Percentiles rank a stretch among this genome's conserved stretches.
These are phyloP conservation scores for Candida frijolesensis DNA, from an alignment of 1,139 yeast genomes.

Conservation along the genomic window DNA sequence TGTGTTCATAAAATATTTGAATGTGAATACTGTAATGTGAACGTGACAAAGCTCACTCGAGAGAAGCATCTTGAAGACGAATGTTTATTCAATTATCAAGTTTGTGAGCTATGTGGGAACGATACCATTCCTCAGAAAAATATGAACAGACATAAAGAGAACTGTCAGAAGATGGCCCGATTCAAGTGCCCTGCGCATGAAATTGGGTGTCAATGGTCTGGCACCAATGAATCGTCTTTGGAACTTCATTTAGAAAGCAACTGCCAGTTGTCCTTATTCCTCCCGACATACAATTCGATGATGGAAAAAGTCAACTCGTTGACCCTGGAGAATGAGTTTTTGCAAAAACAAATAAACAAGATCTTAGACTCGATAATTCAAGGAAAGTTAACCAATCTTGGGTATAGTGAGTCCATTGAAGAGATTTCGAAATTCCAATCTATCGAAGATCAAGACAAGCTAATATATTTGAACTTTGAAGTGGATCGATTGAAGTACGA, in stretches of 20 bases:
- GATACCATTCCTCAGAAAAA: conserved; percentile 42
- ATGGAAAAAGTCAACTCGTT: conserved; percentile 22
- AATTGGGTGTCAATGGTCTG: conserved; percentile 46
- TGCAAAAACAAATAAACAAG: conserved; percentile 47
- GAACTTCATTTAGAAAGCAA: conserved; percentile 39
- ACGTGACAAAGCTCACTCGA: conserved; percentile 33
- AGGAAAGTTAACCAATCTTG: conserved; percentile 55
- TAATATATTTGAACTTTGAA: conserved; percentile 39
- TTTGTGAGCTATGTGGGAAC: conserved; percentile 43
- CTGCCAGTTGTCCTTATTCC: conserved; percentile 36
- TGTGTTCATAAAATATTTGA: conserved; percentile 39
- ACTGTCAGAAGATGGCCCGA: conserved; percentile 36
- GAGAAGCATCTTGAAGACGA: conserved; percentile 37
- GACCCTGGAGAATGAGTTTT: conserved; percentile 28
- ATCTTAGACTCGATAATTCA: conserved; percentile 51
- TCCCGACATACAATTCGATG: conserved; percentile 31
- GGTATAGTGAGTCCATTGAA: conserved; percentile 50
- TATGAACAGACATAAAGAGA: conserved; percentile 35
- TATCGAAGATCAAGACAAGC: conserved; percentile 30
- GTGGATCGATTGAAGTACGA: conserved; percentile 45
- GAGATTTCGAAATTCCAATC: conserved; percentile 38
- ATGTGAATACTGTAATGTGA: conserved; percentile 43
- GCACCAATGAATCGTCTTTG: conserved; percentile 38
- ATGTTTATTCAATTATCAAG: conserved; percentile 43
- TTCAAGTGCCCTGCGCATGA: conserved; percentile 42